Evolutionary conservation across 495 filamentous ascomycete genomes (phyloP).

Genomic region (Evernia prunastri): DNA sequence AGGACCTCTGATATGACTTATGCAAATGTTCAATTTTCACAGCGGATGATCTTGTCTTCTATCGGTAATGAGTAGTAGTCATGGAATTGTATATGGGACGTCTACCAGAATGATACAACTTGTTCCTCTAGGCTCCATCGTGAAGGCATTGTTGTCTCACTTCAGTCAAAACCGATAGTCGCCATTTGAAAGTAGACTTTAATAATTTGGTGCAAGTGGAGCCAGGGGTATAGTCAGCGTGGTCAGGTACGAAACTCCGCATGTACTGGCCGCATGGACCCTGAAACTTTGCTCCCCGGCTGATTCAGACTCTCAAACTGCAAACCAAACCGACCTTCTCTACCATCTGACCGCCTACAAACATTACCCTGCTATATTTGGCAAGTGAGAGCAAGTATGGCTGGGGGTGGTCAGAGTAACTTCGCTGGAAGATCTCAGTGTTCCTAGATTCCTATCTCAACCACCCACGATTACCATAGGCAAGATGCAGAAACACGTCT

Average conservation of each 20-base stretch:
- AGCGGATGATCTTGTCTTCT: neutral
- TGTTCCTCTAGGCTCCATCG: neutral
- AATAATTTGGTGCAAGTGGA: no score
- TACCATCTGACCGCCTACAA: neutral
- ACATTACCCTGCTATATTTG: neutral
- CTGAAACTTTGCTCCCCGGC: slow-evolving; percentile 6
- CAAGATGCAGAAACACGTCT: slow-evolving; percentile 14
- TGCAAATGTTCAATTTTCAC: neutral
- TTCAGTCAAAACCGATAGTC: no score
- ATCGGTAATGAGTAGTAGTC: no score
- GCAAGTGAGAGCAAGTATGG: neutral
- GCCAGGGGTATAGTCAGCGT: no score
- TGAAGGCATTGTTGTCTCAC: neutral
- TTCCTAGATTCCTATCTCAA: neutral
- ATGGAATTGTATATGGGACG: neutral
- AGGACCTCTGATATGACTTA: neutral
- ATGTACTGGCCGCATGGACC: slow-evolving; percentile 8
- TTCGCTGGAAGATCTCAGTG: neutral
- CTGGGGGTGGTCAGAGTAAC: neutral
- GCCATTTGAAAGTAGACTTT: no score
- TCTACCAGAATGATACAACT: neutral
- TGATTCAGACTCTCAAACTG: neutral
- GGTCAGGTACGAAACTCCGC: no score
- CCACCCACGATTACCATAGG: neutral
- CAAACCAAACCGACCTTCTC: neutral